Evolutionary conservation across 345 rosid species (phyloP), one percentile per base, ranked within the genome.

Genomic region (Angophora floribunda): DNA sequence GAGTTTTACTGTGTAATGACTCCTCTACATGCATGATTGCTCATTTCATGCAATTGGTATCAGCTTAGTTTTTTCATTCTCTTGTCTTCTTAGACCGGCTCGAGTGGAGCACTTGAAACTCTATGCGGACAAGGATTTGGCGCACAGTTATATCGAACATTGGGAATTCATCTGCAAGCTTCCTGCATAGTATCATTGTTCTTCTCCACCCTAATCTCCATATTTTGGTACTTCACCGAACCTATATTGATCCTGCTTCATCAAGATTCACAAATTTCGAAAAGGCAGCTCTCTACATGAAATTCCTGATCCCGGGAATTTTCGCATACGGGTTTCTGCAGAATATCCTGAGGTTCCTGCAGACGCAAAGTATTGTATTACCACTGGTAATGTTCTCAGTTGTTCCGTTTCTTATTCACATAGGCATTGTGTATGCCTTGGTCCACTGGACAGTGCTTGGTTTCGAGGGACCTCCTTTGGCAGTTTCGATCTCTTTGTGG

Each of bases 61-160:
- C 1, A 41, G 19, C 49, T 75, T 75, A 19, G 26, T 19, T 41
- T 75, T 75, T 75, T 41, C 84, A 75, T 41, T 41, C 84, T 36
- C 82, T 8, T 8, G 26, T 36, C 13, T 6, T 75, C 28, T 75
- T 22, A 96, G 99, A 82, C 67, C 53, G 98, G 99, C 14, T 88
- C 94, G 88, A 96, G 98, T 91, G 98, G 98, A 87, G 94, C 96
- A 79, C 91, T 97, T 13, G 99, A 97, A 89, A 97, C 99, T 41
- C 92, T 97, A 1, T 97, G 99, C 90, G 99, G 99, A 8, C 99
- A 96, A 94, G 97, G 92, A 22, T 97, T 92, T 91, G 99, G 97
- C 14, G 96, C 99, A 59, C 92, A 93, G 87, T 26, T 51, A 86
- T 95, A 97, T 89, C 92, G 92, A 51, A 93, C 91, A 92, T 85